These are phyloP conservation scores for Penicillium sp. DNA, from an alignment of 2,329 filamentous ascomycete genomes.

Conservation along the genomic window DNA sequence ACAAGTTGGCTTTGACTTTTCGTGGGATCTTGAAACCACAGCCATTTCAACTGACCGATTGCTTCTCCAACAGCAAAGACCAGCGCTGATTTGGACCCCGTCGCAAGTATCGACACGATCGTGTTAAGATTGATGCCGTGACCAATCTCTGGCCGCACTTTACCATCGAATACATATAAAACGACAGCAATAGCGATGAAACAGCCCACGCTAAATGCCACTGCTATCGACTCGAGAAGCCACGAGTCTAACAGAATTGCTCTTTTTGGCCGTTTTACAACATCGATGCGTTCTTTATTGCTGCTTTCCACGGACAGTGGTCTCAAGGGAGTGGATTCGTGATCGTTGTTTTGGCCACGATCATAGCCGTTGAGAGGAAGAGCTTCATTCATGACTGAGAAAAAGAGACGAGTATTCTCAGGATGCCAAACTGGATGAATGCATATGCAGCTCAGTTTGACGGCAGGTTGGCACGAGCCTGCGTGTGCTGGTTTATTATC, in stretches of 20 bases:
- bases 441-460: background rate
- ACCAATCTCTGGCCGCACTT: background rate
- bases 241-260: background rate
- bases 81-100: constrained; percentile 3
- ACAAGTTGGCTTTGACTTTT: background rate
- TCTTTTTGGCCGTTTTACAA: background rate
- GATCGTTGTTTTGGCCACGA: background rate
- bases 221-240: background rate
- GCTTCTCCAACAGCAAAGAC: constrained; percentile 1
- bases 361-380: background rate
- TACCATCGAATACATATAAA: constrained; percentile 1
- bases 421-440: background rate
- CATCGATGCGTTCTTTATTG: background rate
- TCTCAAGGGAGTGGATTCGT: background rate
- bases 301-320: background rate
- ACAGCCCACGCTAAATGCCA: constrained; percentile 3
- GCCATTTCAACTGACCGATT: constrained; percentile 27
- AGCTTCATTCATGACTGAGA: background rate
- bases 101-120: constrained; percentile 9
- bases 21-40: constrained; percentile 15
- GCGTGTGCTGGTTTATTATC: background rate
- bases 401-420: background rate
- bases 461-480: background rate
- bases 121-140: constrained; percentile 7
- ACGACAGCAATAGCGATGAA: constrained; percentile 4